Evolutionary conservation across 2,329 filamentous ascomycete genomes (phyloP).

Genomic region (Rhynchosporium secalis): DNA sequence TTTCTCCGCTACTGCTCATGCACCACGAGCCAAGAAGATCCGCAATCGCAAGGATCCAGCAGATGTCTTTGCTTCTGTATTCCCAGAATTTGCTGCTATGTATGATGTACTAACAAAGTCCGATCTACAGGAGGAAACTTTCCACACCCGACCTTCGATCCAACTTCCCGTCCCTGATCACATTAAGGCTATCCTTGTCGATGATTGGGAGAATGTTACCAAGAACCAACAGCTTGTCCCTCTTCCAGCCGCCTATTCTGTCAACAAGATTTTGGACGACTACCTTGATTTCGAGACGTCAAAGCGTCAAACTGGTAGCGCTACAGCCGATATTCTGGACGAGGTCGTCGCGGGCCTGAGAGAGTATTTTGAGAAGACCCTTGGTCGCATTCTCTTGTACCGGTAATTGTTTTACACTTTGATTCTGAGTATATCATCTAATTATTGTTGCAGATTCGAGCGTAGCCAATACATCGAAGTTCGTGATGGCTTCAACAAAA

Average conservation of each 20-base stretch:
- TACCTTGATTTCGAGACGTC: conserved; percentile 72
- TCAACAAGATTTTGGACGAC: conserved; percentile 75
- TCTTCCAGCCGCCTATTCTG: conserved; percentile 74
- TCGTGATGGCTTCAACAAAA: conserved; percentile 66
- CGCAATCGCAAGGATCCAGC: not conserved
- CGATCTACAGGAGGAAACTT: conserved; percentile 74
- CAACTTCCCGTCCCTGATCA: conserved; percentile 84
- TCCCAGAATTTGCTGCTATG: conserved; percentile 1
- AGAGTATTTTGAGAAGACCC: conserved; percentile 90
- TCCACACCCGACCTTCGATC: conserved; percentile 80
- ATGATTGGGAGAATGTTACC: conserved; percentile 98
- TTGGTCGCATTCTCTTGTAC: conserved; percentile 88
- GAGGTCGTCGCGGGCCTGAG: conserved; percentile 84
- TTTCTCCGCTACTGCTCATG: not conserved
- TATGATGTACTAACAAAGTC: conserved; percentile 13
- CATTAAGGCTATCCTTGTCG: conserved; percentile 88
- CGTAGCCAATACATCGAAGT: conserved; percentile 82
- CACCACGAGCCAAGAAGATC: not conserved
- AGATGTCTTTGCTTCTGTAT: not conserved
- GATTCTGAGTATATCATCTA: conserved; percentile 24
- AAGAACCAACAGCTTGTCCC: conserved; percentile 90
- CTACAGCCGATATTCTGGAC: conserved; percentile 81
- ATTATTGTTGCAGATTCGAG: conserved; percentile 67
- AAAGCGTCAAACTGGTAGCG: conserved; percentile 63
- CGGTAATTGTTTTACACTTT: conserved; percentile 46